Base-by-base conservation (phyloP, 257 asterid species). In the Plectranthus barbatus region DNA sequence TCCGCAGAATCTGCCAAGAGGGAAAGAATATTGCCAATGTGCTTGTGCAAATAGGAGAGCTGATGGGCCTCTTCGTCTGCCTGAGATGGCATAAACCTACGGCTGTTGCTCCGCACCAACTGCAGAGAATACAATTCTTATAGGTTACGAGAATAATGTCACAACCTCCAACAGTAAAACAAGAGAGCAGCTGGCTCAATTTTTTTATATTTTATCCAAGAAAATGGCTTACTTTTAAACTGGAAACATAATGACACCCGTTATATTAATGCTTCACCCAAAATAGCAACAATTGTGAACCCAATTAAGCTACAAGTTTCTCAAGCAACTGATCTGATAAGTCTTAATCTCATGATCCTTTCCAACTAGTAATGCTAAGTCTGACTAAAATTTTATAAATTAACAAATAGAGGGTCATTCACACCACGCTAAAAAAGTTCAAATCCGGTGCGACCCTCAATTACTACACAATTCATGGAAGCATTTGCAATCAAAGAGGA, bases 1-100 rank as follows among this genome's bases (percentile, higher is more conserved):
- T 87, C 95, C 4, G 74, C 74, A 12, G 88, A 47, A 73, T 89
- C 91, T 20, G 95, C 88, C 81, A 92, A 71, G 77, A 92, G 98
- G 56, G 97, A 85, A n/a, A 92, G 73, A 75, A 88, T 84, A 77
- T 86, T 86, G 57, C 90, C 86, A 5, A 86, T 62, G 81, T 92
- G 98, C 67, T 86, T 88, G 67, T 92, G 97, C 82, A 92, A 79
- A 78, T 88, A 92, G 60, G 95, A 92, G 40, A 92, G 78, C 82
- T 92, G 98, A 66, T 92, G 98, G 23, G 97, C 96, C 81, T 92
- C 95, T 70, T 88, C 98, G 45, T 92, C 98, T 14, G 82, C 84
- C 74, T 85, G 95, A 15, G 98, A 92, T 59, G 98, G 98, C 86
- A 92, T 80, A 74, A 82, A 92, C 69, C 82, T 80, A 29, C 98